phyloP scores from a whole-genome alignment of 2,329 filamentous ascomycete species.

The Stachybotrys chartarum region DNA sequence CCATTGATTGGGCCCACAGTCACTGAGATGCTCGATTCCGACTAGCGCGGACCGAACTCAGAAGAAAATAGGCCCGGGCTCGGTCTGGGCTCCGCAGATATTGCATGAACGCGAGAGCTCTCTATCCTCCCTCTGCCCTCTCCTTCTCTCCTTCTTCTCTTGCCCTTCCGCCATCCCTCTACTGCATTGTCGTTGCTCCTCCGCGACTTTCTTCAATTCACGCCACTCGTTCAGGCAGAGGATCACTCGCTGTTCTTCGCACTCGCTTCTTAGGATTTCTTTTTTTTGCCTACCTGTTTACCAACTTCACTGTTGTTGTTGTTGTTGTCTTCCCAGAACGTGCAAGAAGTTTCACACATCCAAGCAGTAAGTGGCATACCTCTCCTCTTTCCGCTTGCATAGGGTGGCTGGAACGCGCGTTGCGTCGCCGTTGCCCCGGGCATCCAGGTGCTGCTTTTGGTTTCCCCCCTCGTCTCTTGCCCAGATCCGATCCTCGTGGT shows the following conservation, averaged over 20 bases:
- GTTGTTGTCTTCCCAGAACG: neutral
- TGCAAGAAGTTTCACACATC: neutral
- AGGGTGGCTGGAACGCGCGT: neutral
- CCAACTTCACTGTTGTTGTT: neutral
- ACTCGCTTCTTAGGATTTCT: neutral
- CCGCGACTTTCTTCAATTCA: conserved; percentile 24
- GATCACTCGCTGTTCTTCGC: neutral
- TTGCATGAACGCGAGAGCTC: conserved; percentile 7
- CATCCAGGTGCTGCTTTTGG: neutral
- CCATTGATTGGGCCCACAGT: neutral
- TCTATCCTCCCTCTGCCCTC: conserved; percentile 13
- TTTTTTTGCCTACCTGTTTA: neutral
- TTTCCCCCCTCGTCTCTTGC: neutral
- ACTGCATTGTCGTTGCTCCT: conserved; percentile 11
- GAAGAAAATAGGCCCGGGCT: neutral
- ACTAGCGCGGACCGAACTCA: neutral
- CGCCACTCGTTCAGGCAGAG: conserved; percentile 25
- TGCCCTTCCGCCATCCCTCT: conserved; percentile 17
- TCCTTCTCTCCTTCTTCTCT: conserved; percentile 15
- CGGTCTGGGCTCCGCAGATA: conserved; percentile 11
- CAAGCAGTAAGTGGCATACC: neutral
- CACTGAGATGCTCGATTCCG: neutral
- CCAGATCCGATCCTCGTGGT: neutral
- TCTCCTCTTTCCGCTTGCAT: neutral
- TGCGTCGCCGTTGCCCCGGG: neutral